Evolutionary conservation across 75 land plant species (phyloP), one percentile per base, ranked within the genome.

Genomic region (Azolla pinnata): DNA sequence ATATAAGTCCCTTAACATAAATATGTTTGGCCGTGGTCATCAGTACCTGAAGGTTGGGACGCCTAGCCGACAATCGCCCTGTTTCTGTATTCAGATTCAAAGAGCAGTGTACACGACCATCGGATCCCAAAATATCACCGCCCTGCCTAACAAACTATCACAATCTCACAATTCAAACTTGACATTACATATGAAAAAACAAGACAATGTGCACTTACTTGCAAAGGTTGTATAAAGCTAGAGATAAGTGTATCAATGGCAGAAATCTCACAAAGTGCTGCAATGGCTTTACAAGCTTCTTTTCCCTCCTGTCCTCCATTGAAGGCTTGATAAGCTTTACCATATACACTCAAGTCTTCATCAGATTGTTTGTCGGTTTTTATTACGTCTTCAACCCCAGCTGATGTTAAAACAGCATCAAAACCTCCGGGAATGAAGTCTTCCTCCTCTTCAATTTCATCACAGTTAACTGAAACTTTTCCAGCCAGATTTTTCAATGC

Each of bases 21-120:
- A n/a, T n/a, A n/a, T n/a, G n/a, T 38, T 38, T 38, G 42, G 42
- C 42, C 14, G 14, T 38, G 49, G 2, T n/a, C n/a, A n/a, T n/a
- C n/a, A 46, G 2, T 46, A 85, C 98, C 98, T 93, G 98, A 57
- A 93, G 64, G 73, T 83, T 93, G 62, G 98, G 98, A 56, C 90
- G 71, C 75, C 98, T 83, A 18, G 90, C 87, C 54, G 98, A 93
- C 54, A 93, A 75, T 29, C 96, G 84, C 29, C 98, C 98, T 67
- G 98, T 93, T 65, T 93, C 98, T 55, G 98, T 93, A 64, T 93
- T 93, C 67, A 93, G 83, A 73, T 93, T 93, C 32, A 93, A 45
- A 14, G 98, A 93, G 61, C 98, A 93, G 68, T 93, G 98, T 20
- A 93, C 77, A n/a, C 98, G 96, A 29, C 87, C 90, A 63, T 79